Conservation (phyloP, 176 grass and related monocot species). For the Carex kokanica region DNA sequence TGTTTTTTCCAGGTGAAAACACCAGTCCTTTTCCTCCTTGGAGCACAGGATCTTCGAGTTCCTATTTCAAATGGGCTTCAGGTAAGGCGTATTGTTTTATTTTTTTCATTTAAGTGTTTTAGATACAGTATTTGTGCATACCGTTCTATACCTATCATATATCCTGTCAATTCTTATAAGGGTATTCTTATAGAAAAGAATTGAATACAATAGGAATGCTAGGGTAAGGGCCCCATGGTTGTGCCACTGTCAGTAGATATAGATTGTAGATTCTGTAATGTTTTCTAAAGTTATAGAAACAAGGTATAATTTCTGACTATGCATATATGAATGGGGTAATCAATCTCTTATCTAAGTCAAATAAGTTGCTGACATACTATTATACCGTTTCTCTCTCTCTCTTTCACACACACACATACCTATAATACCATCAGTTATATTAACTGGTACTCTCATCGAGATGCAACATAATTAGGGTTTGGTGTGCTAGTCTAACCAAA, state of each 20-base stretch:
- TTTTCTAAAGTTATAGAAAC: not conserved
- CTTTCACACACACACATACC: not conserved
- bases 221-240: too few relatives aligned
- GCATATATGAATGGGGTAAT: not conserved
- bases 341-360: not conserved
- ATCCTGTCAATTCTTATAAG: too few relatives aligned
- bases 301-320: not conserved
- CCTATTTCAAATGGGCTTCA: conserved; percentile 98
- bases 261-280: not conserved
- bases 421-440: too few relatives aligned
- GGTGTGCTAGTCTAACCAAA: not conserved
- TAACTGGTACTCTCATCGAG: too few relatives aligned
- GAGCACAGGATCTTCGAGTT: conserved; percentile 92
- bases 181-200: too few relatives aligned
- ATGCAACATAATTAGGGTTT: too few relatives aligned
- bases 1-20: conserved; percentile 58
- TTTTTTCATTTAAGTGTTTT: not conserved
- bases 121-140: too few relatives aligned
- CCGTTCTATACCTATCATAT: too few relatives aligned
- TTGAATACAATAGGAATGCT: too few relatives aligned
- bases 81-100: conserved; percentile 34
- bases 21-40: conserved; percentile 74
- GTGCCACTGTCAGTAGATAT: not conserved
- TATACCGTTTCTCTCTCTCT: not conserved
- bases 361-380: not conserved